A percentile compares a stretch with the other conserved stretches of the same genome.
Evolutionary conservation across 352 stramenopile species (phyloP).

Genomic region (Phytophthora chlamydospora): DNA sequence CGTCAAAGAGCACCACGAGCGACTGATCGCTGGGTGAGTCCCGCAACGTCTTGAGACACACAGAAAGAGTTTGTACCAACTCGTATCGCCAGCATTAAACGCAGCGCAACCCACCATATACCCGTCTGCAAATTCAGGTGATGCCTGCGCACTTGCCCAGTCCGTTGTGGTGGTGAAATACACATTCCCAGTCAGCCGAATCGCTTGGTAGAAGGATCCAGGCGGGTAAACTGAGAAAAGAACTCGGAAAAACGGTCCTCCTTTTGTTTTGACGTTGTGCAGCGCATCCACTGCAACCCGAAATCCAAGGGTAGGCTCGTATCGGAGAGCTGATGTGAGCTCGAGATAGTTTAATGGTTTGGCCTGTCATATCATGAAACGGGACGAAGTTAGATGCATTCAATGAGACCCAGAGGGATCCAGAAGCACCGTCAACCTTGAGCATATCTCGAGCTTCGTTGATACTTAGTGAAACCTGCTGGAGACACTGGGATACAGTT

Average conservation of each 20-base stretch:
- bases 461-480: conserved; percentile 23
- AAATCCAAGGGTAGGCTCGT: conserved; percentile 67
- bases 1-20: conserved; percentile 59
- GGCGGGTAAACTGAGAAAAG: conserved; percentile 60
- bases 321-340: conserved; percentile 52
- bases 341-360: conserved; percentile 60
- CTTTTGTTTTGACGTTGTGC: conserved; percentile 69
- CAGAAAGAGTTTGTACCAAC: not conserved
- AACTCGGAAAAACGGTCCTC: conserved; percentile 56
- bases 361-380: conserved; percentile 18
- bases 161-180: conserved; percentile 68
- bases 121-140: conserved; percentile 64
- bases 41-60: conserved; percentile 47
- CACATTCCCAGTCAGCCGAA: conserved; percentile 54
- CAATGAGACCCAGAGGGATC: not conserved
- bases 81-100: too few species aligned
- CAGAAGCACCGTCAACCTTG: conserved; percentile 26
- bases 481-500: conserved; percentile 30
- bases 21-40: conserved; percentile 34
- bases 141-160: conserved; percentile 63
- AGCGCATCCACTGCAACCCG: conserved; percentile 68
- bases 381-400: not conserved
- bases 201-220: conserved; percentile 66
- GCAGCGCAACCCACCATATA: conserved; percentile 43
- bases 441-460: conserved; percentile 31